A percentile compares a stretch with the other conserved stretches of the same genome.
Conservation (phyloP, 257 asterid species). For the Henckelia pumila region DNA sequence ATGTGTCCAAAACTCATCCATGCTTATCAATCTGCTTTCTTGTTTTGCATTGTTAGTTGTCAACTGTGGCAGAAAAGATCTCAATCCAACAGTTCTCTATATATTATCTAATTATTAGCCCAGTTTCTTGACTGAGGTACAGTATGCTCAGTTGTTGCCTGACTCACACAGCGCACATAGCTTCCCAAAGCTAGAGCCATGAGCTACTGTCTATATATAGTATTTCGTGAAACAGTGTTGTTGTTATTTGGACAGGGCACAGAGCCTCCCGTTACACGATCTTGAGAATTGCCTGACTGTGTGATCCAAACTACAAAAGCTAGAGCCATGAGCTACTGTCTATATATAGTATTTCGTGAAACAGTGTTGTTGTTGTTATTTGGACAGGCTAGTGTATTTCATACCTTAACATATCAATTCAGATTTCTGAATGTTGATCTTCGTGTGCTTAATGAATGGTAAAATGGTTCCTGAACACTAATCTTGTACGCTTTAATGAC, state of each 20-base stretch:
- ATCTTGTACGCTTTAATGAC: neutral
- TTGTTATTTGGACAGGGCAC: neutral
- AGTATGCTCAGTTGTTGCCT: slow-evolving; percentile 1
- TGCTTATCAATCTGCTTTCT: slow-evolving; percentile 14
- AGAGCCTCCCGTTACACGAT: slow-evolving; percentile 12
- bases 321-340: neutral
- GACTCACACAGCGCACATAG: neutral
- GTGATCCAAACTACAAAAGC: neutral
- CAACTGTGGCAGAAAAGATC: neutral
- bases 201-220: neutral
- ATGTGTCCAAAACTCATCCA: neutral
- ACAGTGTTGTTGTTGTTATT: neutral
- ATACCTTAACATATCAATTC: neutral
- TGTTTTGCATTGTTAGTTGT: slow-evolving; percentile 10
- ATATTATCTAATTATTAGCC: neutral
- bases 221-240: neutral
- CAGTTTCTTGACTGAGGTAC: slow-evolving; percentile 11
- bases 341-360: neutral
- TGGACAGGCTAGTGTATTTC: neutral
- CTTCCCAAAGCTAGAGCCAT: neutral
- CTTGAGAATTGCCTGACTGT: slow-evolving; percentile 11
- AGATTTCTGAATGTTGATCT: neutral
- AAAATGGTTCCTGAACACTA: neutral
- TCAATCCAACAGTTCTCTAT: slow-evolving; percentile 9
- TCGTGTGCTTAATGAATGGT: neutral